Conservation (phyloP, 768 basidiomycete genomes). For the Mycena crocata region DNA sequence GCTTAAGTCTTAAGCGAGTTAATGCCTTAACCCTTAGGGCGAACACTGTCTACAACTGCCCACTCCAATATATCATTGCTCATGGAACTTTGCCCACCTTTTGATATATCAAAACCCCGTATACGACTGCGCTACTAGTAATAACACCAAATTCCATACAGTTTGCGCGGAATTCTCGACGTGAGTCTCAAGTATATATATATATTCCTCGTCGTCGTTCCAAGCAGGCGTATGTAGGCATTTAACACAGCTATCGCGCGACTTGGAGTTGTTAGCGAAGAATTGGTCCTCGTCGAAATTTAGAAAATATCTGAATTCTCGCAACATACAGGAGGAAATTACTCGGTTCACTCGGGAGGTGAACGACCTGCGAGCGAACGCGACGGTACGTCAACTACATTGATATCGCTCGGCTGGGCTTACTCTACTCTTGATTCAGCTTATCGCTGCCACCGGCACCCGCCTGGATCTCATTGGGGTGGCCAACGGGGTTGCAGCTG, state of each 20-base stretch:
- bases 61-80: no score
- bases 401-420: not conserved
- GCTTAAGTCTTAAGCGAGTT: no score
- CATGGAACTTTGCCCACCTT: no score
- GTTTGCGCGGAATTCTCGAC: not conserved
- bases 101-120: no score
- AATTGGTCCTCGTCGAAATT: constrained; percentile 13
- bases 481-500: not conserved
- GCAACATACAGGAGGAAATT: not conserved
- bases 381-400: not conserved
- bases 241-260: not conserved
- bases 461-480: constrained; percentile 1
- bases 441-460: not conserved
- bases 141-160: not conserved
- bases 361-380: constrained; percentile 1
- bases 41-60: no score
- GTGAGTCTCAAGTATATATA: not conserved
- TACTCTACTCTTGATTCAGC: not conserved
- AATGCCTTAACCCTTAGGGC: no score
- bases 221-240: not conserved
- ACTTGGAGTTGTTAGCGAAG: not conserved
- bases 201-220: not conserved
- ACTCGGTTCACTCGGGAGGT: not conserved
- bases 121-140: no score
- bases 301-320: constrained; percentile 5